Evolutionary conservation across 2,329 filamentous ascomycete genomes (phyloP), one percentile per base, ranked within the genome.

Genomic region (Penicillium brasilianum): DNA sequence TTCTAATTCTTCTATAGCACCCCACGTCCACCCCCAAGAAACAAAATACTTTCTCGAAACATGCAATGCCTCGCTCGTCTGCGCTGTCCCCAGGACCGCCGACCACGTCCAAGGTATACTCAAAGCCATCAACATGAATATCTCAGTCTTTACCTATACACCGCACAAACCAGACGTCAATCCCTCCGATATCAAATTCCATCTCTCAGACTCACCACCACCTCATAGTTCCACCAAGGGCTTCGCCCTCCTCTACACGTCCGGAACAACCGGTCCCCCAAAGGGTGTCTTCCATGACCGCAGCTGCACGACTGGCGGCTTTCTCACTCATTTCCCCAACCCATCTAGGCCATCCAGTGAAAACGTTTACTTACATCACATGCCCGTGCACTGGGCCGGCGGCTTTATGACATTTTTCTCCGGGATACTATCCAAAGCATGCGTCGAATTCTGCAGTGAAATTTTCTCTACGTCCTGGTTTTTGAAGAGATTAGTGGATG

Each of bases 41-140:
- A 39, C 39, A 8, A 43, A 44, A 34, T 55, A 22, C 30, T 55
- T 46, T 18, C 39, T 55, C 39, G 6, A 32, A 34, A 55, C 8
- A 36, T 55, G 39, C 39, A n/a, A 28, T 3, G 53, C 37, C n/a
- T 32, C 37, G 6, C 53, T 55, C 32, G 18, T 53, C 49, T 53
- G 50, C 20, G 50, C 50, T 14, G 34, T 53, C 7, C 32, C 50
- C 2, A 16, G 14, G 2, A 53, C 50, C 13, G 18, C 20, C 39
- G 7, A 4, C 34, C 30, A 8, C 7, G 50, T 53, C 50, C 20
- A 39, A 3, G 18, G 2, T 25, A 16, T 53, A 16, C 6, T 18
- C 11, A 9, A 25, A 25, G 39, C 13, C 13, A 8, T 53, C 34
- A 25, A n/a, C 20, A 53, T 9, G 2, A 34, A 9, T 34, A 34